phyloP scores from a whole-genome alignment of 2,329 filamentous ascomycete species.

The Trichoderma aggressivum region DNA sequence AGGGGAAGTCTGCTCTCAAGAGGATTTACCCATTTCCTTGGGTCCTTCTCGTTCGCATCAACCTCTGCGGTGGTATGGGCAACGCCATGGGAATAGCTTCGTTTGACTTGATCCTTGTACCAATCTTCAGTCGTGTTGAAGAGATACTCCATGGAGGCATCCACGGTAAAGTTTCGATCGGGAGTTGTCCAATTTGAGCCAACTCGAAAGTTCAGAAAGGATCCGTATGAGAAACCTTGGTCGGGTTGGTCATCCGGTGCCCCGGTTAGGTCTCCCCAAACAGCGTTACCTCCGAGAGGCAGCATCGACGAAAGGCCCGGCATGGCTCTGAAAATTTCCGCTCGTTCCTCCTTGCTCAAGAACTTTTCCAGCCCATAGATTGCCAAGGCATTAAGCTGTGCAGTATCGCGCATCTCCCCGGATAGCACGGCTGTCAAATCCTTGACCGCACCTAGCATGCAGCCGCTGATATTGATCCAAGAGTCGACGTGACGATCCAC shows the following conservation, averaged over 20 bases:
- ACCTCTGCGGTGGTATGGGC: conserved; percentile 78
- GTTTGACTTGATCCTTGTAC: conserved; percentile 71
- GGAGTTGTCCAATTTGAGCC: conserved; percentile 61
- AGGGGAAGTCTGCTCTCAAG: conserved; percentile 83
- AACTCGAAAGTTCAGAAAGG: conserved; percentile 77
- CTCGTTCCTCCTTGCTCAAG: conserved; percentile 81
- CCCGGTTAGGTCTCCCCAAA: conserved; percentile 89
- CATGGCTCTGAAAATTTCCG: conserved; percentile 94
- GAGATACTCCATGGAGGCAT: conserved; percentile 73
- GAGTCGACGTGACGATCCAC: conserved; percentile 86
- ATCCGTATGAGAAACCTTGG: conserved; percentile 72
- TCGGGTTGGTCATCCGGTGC: conserved; percentile 81
- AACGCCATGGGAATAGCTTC: conserved; percentile 83
- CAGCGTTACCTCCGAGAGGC: conserved; percentile 83
- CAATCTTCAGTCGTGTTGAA: conserved; percentile 76
- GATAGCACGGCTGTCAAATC: conserved; percentile 86
- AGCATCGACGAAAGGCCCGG: conserved; percentile 96
- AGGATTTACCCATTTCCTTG: conserved; percentile 89
- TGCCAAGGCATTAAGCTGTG: conserved; percentile 91
- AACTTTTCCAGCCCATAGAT: conserved; percentile 98
- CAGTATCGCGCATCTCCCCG: conserved; percentile 97
- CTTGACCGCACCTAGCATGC: conserved; percentile 94
- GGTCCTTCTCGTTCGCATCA: conserved; percentile 73
- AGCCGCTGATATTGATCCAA: conserved; percentile 98
- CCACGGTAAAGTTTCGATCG: conserved; percentile 75